Base-by-base conservation (phyloP, 139 green algal genomes). In the Chlamydomonas eustigma region DNA sequence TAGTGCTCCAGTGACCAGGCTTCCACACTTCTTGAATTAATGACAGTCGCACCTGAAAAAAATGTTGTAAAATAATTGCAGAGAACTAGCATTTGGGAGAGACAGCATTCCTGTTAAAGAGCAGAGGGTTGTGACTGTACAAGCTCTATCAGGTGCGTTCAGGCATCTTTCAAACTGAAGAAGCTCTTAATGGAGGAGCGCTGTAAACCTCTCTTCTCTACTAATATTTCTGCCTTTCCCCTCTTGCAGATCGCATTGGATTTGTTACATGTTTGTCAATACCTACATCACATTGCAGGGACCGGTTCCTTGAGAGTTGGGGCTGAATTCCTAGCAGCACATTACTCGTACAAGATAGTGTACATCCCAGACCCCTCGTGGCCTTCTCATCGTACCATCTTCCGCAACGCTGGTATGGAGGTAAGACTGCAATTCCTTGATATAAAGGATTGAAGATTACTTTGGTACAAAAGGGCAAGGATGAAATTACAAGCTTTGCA, bases 341-440 rank as follows among this genome's bases (percentile, higher is more conserved):
- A 91, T 77, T 92, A 91, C 75, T 68, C 83, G 2, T 51, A 77
- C 37, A 80, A 84, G 37, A 58, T 58, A 12, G 44, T 95, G 4
- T 94, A 92, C 81, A 76, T 97, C 63, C 87, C 89, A 34, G 77
- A 84, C 44, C 93, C 93, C 39, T 95, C 90, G 25, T 97, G 92
- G 92, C 83, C 85, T 50, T 93, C 91, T 69, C 89, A 94, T 85
- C 83, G 87, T 68, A 92, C 90, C 70, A 93, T 97, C 79, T 97
- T 94, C 78, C 77, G 75, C 8, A 81, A 90, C 36, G 88, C 90
- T 2, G 82, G 82, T 38, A 68, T 90, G n/a, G 51, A 84, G 81
- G 76, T 84, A 30, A 18, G 70, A 58, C 12, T 58, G n/a, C n/a
- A n/a, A n/a, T n/a, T n/a, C n/a, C n/a, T n/a, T n/a, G n/a, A n/a